Conservation (phyloP, 192 early-diverging fungal species). For the Backusella sp. region DNA sequence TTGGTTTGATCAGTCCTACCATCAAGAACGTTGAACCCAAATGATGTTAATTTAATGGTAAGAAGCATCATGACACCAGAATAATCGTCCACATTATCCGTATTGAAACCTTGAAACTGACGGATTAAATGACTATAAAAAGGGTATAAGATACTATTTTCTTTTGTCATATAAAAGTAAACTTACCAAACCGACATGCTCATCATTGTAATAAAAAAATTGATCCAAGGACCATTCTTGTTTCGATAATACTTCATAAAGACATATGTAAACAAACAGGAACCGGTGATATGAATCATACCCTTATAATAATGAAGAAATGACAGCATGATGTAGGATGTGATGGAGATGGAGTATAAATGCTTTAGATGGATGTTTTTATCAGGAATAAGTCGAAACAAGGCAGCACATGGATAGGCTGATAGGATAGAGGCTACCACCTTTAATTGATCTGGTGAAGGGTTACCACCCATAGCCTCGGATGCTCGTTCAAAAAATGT, state of each 20-base stretch:
- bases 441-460: slow-evolving; percentile 60
- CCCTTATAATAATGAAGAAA: slow-evolving; percentile 63
- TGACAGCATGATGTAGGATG: slow-evolving; percentile 49
- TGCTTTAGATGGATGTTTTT: slow-evolving; percentile 47
- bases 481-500: slow-evolving; percentile 15
- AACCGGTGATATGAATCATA: slow-evolving; percentile 51
- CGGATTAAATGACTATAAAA: slow-evolving; percentile 20
- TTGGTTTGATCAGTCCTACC: slow-evolving; percentile 38
- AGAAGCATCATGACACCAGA: slow-evolving; percentile 94
- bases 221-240: slow-evolving; percentile 52
- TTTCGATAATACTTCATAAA: slow-evolving; percentile 48
- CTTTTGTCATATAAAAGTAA: neutral
- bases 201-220: slow-evolving; percentile 61
- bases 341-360: slow-evolving; percentile 55
- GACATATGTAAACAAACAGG: slow-evolving; percentile 51
- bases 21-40: slow-evolving; percentile 84
- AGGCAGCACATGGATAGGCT: slow-evolving; percentile 54
- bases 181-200: slow-evolving; percentile 66
- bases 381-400: slow-evolving; percentile 55
- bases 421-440: slow-evolving; percentile 54
- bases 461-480: slow-evolving; percentile 22
- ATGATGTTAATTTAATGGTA: slow-evolving; percentile 90
- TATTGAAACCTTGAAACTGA: slow-evolving; percentile 39
- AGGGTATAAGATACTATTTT: neutral
- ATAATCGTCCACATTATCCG: slow-evolving; percentile 67